These are phyloP conservation scores for Calonectria pseudoreteaudii DNA, from an alignment of 2,329 filamentous ascomycete species.

Conservation along the genomic window DNA sequence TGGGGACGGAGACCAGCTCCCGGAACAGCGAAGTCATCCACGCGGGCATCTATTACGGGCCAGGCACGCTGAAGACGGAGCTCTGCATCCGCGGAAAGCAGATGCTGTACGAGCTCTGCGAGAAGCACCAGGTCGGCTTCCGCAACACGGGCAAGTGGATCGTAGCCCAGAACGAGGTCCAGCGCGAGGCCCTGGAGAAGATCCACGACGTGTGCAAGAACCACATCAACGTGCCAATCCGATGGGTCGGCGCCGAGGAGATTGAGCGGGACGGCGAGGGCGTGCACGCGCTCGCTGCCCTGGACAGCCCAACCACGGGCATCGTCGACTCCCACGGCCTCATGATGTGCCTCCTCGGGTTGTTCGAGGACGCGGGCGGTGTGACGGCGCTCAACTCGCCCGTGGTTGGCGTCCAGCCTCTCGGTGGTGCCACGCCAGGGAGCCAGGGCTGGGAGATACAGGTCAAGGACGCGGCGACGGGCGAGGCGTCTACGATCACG, in stretches of 20 bases:
- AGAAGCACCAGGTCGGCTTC: conserved; percentile 74
- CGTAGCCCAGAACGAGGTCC: conserved; percentile 82
- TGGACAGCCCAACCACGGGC: conserved; percentile 89
- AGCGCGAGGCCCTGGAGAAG: conserved; percentile 72
- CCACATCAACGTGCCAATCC: conserved; percentile 71
- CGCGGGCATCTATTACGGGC: conserved; percentile 91
- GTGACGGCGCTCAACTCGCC: conserved; percentile 76
- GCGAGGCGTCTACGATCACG: conserved; percentile 71
- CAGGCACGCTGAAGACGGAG: conserved; percentile 79
- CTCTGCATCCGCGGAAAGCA: conserved; percentile 84
- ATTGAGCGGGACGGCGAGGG: conserved; percentile 76
- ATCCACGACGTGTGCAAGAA: conserved; percentile 59
- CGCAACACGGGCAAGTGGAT: conserved; percentile 92
- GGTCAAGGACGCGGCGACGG: conserved; percentile 59
- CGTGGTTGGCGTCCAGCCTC: conserved; percentile 71
- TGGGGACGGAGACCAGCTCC: conserved; percentile 88
- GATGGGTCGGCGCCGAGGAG: conserved; percentile 75
- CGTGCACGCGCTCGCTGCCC: conserved; percentile 73
- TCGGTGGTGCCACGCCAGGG: conserved; percentile 56
- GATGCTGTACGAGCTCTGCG: conserved; percentile 84
- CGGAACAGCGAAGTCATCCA: conserved; percentile 98
- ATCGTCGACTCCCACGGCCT: conserved; percentile 89
- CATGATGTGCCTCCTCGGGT: conserved; percentile 83
- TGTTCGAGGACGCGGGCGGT: conserved; percentile 82
- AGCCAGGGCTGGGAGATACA: conserved; percentile 76